Conservation (phyloP, 1,284 basidiomycete genomes). For the Stereum hirsutum region DNA sequence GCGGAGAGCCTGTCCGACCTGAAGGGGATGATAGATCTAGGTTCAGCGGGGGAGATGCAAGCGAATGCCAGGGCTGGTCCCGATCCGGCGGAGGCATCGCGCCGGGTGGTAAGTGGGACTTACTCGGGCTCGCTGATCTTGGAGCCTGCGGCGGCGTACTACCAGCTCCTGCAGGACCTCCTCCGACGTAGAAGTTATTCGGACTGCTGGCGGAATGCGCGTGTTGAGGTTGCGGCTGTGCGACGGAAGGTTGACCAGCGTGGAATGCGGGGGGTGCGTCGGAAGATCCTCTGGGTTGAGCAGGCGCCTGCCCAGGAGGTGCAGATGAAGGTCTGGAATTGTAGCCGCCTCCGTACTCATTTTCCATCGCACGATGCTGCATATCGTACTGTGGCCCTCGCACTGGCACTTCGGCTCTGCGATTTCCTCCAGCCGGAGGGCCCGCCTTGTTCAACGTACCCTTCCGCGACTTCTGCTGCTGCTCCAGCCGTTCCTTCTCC, state of each 20-base stretch:
- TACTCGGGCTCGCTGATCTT: constrained; percentile 14
- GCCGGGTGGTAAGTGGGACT: constrained; percentile 41
- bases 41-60: no score
- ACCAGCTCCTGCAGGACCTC: background rate
- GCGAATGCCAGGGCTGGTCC: constrained; percentile 21
- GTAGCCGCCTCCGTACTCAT: constrained; percentile 56
- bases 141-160: background rate
- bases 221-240: constrained; percentile 27
- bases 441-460: constrained; percentile 44
- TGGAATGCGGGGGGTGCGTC: constrained; percentile 23
- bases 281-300: constrained; percentile 21
- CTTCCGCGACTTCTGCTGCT: constrained; percentile 35
- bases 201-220: no score
- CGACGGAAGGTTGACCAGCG: constrained; percentile 6
- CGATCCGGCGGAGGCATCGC: constrained; percentile 44
- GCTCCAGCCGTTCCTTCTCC: constrained; percentile 32
- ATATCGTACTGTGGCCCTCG: constrained; percentile 87
- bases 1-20: background rate
- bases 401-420: constrained; percentile 80
- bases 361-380: constrained; percentile 87
- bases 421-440: constrained; percentile 38
- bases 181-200: no score
- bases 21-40: constrained; percentile 5
- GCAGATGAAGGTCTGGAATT: constrained; percentile 11
- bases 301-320: constrained; percentile 16